A percentile compares a stretch with the other conserved stretches of the same genome.
These are phyloP conservation scores for Eimeria tenella DNA, from an alignment of 169 alveolate genomes.

Conservation along the genomic window DNA sequence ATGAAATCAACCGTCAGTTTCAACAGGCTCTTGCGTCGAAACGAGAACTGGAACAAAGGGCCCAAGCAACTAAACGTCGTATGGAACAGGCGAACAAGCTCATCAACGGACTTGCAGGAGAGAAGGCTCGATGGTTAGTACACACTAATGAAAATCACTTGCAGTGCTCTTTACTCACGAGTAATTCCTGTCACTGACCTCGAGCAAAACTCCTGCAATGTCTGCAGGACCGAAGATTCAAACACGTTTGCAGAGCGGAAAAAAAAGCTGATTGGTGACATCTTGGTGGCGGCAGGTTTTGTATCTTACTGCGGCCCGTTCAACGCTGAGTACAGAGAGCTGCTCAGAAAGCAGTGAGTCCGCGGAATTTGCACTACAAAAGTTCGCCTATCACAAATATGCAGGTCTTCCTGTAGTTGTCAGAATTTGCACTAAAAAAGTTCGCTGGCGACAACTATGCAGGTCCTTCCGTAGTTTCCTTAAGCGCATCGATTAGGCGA, in stretches of 20 bases:
- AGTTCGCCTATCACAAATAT: no score
- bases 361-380: no score
- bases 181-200: no score
- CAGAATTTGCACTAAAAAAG: no score
- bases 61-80: constrained; percentile 93
- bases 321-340: constrained; percentile 95
- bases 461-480: no score
- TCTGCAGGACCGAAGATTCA: constrained; percentile 90
- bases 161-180: no score
- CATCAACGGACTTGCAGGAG: constrained; percentile 95
- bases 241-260: constrained; percentile 93
- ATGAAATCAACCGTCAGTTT: constrained; percentile 91
- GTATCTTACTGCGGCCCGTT: constrained; percentile 97
- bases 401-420: no score
- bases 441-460: no score
- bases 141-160: not conserved
- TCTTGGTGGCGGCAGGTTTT: constrained; percentile 95
- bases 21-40: constrained; percentile 93
- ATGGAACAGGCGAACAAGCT: constrained; percentile 95
- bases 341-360: constrained; percentile 89
- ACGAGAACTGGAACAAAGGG: constrained; percentile 93
- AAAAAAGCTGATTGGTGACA: constrained; percentile 95
- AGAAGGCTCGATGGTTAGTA: constrained; percentile 93
- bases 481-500: no score
- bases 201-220: no score